Base-by-base conservation (phyloP, 306 rosid genomes). In the Parietaria judaica region DNA sequence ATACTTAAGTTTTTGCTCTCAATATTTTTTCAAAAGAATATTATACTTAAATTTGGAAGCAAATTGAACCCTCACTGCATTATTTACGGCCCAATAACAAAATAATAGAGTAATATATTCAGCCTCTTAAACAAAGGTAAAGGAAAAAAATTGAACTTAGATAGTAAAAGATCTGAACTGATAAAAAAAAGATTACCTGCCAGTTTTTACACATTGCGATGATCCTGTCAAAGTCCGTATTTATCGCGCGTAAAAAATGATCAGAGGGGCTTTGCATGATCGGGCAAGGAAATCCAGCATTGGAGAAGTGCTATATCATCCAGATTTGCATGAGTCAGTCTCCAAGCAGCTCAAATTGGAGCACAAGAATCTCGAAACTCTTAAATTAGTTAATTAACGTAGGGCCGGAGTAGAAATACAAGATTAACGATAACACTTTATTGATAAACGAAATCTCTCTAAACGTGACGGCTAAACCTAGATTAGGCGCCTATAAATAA, bases 191-290 rank as follows among this genome's bases (percentile, higher is more conserved):
- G 45, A 67, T 66, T 76, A 94, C 99, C 99, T 94, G 94, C 99
- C 99, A 94, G 71, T 84, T 88, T 78, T 94, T 94, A 80, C 99
- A 94, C 91, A 81, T 94, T 12, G 95, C 94, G 66, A 94, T 94
- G 69, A 94, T 94, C 79, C 96, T 84, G 81, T 94, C 99, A 35
- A 94, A 94, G 69, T 94, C 95, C 14, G 99, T 84, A 80, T 94
- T 94, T 66, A 94, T 88, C 54, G 99, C 99, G 0, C 99, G 97
- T 62, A 94, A 66, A 74, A 94, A 94, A 79, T 94, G 99, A 76
- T 94, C 99, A 6, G 99, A 88, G 66, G 99, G 99, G 71, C 99
- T 94, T 94, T 94, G 99, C 99, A 94, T 94, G 73, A 94, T 94
- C 45, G 99, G 99, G 69, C 99, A 94, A 45, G 99, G 99, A 70